A percentile compares a stretch with the other conserved stretches of the same genome.
These are phyloP conservation scores for Scenedesmus sp. DNA, from an alignment of 163 green algal genomes.

Conservation along the genomic window DNA sequence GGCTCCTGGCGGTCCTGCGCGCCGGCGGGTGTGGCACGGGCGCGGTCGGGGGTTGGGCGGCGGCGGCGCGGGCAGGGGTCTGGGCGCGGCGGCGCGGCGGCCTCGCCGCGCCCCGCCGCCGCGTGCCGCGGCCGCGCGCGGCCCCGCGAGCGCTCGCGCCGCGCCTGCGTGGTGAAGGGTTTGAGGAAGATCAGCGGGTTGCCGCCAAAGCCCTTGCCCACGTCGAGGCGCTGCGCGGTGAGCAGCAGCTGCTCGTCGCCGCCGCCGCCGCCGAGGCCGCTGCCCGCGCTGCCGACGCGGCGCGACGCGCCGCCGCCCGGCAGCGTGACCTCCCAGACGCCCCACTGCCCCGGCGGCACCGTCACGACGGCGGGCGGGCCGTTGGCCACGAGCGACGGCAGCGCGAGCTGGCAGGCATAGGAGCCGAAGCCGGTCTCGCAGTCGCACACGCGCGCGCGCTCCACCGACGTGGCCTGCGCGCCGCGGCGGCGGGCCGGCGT, in stretches of 20 bases:
- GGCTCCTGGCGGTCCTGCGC: constrained; percentile 40
- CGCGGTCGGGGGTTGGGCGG: background rate
- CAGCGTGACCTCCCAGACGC: constrained; percentile 26
- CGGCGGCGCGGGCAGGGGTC: too few relatives aligned
- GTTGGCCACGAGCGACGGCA: constrained; percentile 9
- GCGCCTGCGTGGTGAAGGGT: constrained; percentile 22
- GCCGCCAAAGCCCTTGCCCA: background rate
- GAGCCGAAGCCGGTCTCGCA: constrained; percentile 7
- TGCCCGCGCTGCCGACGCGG: too few relatives aligned
- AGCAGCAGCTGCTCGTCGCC: constrained; percentile 15
- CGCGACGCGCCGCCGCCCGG: background rate
- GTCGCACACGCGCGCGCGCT: constrained; percentile 3
- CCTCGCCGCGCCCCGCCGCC: too few relatives aligned
- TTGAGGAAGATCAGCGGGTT: constrained; percentile 48
- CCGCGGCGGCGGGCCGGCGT: background rate
- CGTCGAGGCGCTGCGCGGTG: background rate
- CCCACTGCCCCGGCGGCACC: constrained; percentile 29
- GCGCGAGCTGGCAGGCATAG: constrained; percentile 10
- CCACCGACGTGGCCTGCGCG: background rate
- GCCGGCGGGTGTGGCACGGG: too few relatives aligned
- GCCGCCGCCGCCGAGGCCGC: too few relatives aligned
- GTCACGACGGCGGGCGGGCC: background rate
- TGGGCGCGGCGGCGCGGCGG: too few relatives aligned
- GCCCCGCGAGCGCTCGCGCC: too few relatives aligned
- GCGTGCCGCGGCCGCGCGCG: too few relatives aligned